A percentile compares a stretch with the other conserved stretches of the same genome.
Evolutionary conservation across 495 filamentous ascomycete species (phyloP).

Genomic region (Aspergillus bertholletiae): DNA sequence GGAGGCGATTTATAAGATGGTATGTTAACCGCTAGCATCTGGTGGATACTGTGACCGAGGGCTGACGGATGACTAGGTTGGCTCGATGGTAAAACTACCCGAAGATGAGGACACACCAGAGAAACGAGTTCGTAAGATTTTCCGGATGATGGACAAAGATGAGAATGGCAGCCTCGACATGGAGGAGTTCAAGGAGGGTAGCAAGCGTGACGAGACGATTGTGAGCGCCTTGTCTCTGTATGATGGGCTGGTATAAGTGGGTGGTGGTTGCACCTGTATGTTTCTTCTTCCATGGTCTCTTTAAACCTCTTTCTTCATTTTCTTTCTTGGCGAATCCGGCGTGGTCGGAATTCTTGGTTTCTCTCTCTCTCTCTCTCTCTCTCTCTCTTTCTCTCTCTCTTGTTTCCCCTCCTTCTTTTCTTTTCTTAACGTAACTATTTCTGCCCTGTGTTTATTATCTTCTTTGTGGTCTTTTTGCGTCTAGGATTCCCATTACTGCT

Average conservation of each 20-base stretch:
- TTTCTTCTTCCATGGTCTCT: background rate
- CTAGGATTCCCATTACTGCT: slow-evolving; percentile 5
- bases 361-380: background rate
- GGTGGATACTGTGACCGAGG: background rate
- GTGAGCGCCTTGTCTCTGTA: slow-evolving; percentile 95
- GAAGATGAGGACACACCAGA: slow-evolving; percentile 98
- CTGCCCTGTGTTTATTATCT: background rate
- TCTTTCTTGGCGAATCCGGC: slow-evolving; percentile 25
- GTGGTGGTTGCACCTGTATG: background rate
- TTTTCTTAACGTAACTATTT: background rate
- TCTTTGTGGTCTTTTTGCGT: slow-evolving; percentile 3
- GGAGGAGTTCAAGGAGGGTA: slow-evolving; percentile 98
- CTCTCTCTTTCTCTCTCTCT: background rate
- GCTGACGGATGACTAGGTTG: slow-evolving; percentile 59
- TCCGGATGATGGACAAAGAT: slow-evolving; percentile 99
- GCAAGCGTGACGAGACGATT: slow-evolving; percentile 98
- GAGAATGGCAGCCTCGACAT: slow-evolving; percentile 92
- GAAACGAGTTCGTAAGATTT: slow-evolving; percentile 97
- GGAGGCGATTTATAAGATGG: slow-evolving; percentile 99
- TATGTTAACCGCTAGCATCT: slow-evolving; percentile 39
- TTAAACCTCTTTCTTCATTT: slow-evolving; percentile 2
- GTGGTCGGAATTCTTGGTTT: slow-evolving; percentile 16
- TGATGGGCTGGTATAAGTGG: slow-evolving; percentile 77
- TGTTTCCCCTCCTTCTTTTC: background rate
- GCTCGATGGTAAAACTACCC: slow-evolving; percentile 97